Conservation (phyloP, 1,139 yeast species). For the Geotrichum phurueaensis region DNA sequence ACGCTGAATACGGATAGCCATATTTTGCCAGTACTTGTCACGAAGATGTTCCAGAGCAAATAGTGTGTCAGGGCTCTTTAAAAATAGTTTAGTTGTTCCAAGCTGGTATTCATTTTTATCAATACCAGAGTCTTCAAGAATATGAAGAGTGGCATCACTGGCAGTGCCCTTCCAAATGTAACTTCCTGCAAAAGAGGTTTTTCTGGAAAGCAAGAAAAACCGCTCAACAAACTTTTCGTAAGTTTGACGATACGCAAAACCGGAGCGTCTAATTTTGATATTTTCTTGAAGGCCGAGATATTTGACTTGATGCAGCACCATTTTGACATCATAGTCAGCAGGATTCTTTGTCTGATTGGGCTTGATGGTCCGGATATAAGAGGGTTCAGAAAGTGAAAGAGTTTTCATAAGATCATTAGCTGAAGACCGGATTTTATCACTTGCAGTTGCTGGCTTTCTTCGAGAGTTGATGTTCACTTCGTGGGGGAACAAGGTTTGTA, state of each 20-base stretch:
- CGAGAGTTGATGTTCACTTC: slow-evolving; percentile 59
- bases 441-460: slow-evolving; percentile 87
- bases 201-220: slow-evolving; percentile 78
- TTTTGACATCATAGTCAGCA: slow-evolving; percentile 77
- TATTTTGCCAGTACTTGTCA: slow-evolving; percentile 95
- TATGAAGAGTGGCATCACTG: slow-evolving; percentile 70
- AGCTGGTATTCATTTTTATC: slow-evolving; percentile 80
- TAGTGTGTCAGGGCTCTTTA: slow-evolving; percentile 93
- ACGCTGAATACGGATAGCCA: slow-evolving; percentile 96
- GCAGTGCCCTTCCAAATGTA: slow-evolving; percentile 92
- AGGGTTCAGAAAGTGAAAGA: slow-evolving; percentile 81
- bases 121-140: slow-evolving; percentile 71
- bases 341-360: slow-evolving; percentile 95
- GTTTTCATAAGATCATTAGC: slow-evolving; percentile 91
- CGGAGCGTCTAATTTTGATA: slow-evolving; percentile 96
- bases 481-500: slow-evolving; percentile 68
- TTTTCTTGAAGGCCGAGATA: slow-evolving; percentile 95
- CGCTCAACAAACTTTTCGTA: slow-evolving; percentile 97
- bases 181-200: slow-evolving; percentile 97
- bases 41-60: slow-evolving; percentile 95
- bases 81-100: slow-evolving; percentile 88
- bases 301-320: slow-evolving; percentile 91
- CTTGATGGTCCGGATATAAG: slow-evolving; percentile 94
- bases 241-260: slow-evolving; percentile 96
- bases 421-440: slow-evolving; percentile 86